Evolutionary conservation across 2,329 filamentous ascomycete genomes (phyloP).

Genomic region (Fusarium miscanthi): DNA sequence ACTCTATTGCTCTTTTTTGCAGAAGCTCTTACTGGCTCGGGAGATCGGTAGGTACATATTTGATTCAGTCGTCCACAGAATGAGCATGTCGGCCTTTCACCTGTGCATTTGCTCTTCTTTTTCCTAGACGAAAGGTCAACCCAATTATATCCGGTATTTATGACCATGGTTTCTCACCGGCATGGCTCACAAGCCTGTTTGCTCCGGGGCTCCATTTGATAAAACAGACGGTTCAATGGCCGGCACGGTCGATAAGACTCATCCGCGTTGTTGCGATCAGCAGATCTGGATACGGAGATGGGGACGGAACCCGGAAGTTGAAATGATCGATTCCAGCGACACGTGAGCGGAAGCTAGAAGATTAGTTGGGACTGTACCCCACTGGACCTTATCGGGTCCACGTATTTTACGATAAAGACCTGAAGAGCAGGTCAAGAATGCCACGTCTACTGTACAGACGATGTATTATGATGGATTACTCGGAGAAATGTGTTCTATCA

Average conservation of each 20-base stretch:
- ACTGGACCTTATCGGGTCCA: neutral
- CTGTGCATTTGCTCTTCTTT: constrained; percentile 21
- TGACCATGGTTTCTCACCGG: neutral
- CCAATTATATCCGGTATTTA: rapidly evolving
- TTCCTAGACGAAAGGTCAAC: neutral
- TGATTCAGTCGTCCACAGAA: constrained; percentile 4
- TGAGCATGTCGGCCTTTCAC: constrained; percentile 10
- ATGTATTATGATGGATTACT: too few species aligned
- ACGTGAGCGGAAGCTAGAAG: neutral
- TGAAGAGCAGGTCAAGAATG: neutral
- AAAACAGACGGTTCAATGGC: neutral
- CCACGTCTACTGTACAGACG: too few species aligned
- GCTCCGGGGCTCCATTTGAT: constrained; percentile 7
- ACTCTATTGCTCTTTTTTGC: neutral
- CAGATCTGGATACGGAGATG: neutral
- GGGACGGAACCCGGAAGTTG: neutral
- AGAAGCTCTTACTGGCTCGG: neutral
- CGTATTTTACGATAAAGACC: neutral
- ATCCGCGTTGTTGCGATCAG: neutral
- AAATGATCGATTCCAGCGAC: neutral
- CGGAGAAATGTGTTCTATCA: too few species aligned
- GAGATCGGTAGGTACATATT: neutral
- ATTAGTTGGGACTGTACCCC: too few species aligned
- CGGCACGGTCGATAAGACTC: neutral
- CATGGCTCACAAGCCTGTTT: constrained; percentile 21